Evolutionary conservation across 768 basidiomycete species (phyloP).

Genomic region (Lactifluus subvellereus): DNA sequence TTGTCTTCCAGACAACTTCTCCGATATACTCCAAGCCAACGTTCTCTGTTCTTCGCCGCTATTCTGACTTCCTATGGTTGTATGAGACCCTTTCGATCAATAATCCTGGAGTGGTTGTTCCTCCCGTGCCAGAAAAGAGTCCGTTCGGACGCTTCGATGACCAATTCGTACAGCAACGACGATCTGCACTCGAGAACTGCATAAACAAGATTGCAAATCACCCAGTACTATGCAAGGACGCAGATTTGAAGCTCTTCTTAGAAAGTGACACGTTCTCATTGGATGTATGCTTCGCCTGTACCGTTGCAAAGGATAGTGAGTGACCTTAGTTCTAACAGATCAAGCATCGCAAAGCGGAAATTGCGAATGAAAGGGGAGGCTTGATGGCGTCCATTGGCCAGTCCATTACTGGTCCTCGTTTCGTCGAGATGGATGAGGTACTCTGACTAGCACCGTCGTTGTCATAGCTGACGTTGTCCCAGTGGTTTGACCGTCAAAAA

Average conservation of each 20-base stretch:
- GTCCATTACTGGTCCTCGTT: constrained; percentile 70
- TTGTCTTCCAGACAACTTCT: constrained; percentile 63
- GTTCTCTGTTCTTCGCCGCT: constrained; percentile 94
- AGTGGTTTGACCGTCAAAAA: constrained; percentile 94
- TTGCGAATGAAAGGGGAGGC: constrained; percentile 72
- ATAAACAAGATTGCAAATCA: constrained; percentile 92
- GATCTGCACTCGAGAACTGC: constrained; percentile 81
- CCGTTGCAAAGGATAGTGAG: not conserved
- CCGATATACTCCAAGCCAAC: constrained; percentile 73
- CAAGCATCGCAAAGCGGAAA: constrained; percentile 78
- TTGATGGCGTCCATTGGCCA: constrained; percentile 81
- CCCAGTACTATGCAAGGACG: constrained; percentile 81
- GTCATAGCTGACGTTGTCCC: not conserved
- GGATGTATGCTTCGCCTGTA: constrained; percentile 54
- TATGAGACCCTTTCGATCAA: constrained; percentile 83
- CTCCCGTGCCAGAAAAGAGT: constrained; percentile 94
- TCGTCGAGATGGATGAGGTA: constrained; percentile 86
- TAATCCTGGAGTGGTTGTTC: constrained; percentile 96
- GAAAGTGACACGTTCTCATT: constrained; percentile 89
- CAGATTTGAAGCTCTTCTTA: constrained; percentile 84
- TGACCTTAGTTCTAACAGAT: constrained; percentile 45
- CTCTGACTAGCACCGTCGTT: constrained; percentile 10
- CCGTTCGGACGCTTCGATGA: constrained; percentile 90
- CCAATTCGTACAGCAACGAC: constrained; percentile 82
- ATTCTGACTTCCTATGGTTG: constrained; percentile 96